A percentile compares a stretch with the other conserved stretches of the same genome.
Conservation (phyloP, 169 alveolate genomes). For the Blepharisma undulans region DNA sequence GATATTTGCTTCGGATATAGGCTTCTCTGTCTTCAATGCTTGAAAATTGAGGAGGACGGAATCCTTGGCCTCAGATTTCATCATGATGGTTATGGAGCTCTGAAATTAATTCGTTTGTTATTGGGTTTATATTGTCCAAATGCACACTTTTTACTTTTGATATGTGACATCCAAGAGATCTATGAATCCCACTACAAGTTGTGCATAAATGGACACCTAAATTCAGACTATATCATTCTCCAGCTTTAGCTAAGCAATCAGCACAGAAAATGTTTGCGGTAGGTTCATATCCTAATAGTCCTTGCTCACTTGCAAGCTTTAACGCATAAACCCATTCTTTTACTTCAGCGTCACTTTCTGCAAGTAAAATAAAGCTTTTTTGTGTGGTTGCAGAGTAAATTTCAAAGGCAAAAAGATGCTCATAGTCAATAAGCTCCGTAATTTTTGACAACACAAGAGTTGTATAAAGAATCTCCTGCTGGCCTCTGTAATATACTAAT, state of each 20-base stretch:
- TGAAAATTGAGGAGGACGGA: background rate
- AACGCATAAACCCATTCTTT: constrained; percentile 29
- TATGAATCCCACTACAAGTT: constrained; percentile 37
- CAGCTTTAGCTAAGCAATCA: constrained; percentile 1
- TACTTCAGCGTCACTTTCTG: constrained; percentile 35
- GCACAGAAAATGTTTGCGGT: background rate
- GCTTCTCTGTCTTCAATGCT: constrained; percentile 20
- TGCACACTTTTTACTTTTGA: constrained; percentile 37
- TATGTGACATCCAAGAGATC: constrained; percentile 35
- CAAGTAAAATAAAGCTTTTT: background rate
- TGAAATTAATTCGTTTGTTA: background rate
- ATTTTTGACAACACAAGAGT: background rate
- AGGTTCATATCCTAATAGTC: background rate
- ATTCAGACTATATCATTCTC: constrained; percentile 32
- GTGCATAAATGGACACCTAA: constrained; percentile 38
- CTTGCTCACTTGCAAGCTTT: constrained; percentile 3
- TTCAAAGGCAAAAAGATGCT: constrained; percentile 42
- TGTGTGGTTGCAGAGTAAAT: background rate
- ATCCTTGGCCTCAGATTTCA: constrained; percentile 28
- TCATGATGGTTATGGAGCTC: constrained; percentile 18
- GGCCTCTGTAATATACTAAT: background rate
- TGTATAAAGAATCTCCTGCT: background rate
- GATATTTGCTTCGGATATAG: constrained; percentile 23
- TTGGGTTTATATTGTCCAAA: constrained; percentile 26
- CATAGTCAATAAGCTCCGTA: background rate